These are phyloP conservation scores for Zanthoxylum bungeanum DNA, from an alignment of 345 rosid species.

Conservation along the genomic window DNA sequence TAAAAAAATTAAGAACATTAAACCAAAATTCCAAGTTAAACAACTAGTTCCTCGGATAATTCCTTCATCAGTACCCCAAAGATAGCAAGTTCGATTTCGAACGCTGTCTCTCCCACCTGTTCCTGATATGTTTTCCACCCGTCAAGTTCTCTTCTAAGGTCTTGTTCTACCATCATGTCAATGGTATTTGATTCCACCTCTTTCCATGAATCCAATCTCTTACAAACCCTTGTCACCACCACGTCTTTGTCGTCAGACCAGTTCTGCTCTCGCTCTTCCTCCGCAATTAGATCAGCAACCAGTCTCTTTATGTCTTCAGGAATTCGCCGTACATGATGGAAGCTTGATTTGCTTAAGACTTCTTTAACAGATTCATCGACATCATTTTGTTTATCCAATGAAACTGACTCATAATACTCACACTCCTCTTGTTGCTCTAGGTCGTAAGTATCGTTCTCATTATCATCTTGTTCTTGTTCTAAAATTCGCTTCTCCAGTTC, in stretches of 20 bases:
- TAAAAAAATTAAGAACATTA: conserved; percentile 1
- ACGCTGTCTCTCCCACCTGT: conserved; percentile 22
- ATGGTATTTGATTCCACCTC: conserved; percentile 76
- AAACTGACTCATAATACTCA: conserved; percentile 12
- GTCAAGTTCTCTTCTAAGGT: conserved; percentile 47
- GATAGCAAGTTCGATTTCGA: conserved; percentile 30
- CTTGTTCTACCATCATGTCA: conserved; percentile 86
- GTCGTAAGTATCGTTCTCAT: neutral
- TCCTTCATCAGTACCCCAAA: conserved; percentile 32
- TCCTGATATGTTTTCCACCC: conserved; percentile 38
- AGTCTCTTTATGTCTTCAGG: conserved; percentile 55
- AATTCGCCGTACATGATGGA: conserved; percentile 19
- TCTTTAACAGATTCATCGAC: conserved; percentile 27
- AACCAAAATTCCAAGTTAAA: conserved; percentile 22
- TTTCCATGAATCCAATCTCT: conserved; percentile 68
- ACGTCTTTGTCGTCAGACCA: conserved; percentile 21
- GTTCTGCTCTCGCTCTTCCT: conserved; percentile 38
- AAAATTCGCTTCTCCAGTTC: conserved; percentile 73
- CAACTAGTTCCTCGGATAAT: conserved; percentile 24
- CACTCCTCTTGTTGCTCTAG: conserved; percentile 29
- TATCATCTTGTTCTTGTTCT: conserved; percentile 43
- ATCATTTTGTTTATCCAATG: conserved; percentile 25
- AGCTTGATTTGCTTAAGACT: conserved; percentile 29
- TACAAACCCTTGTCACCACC: conserved; percentile 46
- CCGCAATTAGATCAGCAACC: conserved; percentile 56